Conservation (phyloP, 225 moss, liverwort and hornwort genomes). For the Pseudisothecium myosuroides region DNA sequence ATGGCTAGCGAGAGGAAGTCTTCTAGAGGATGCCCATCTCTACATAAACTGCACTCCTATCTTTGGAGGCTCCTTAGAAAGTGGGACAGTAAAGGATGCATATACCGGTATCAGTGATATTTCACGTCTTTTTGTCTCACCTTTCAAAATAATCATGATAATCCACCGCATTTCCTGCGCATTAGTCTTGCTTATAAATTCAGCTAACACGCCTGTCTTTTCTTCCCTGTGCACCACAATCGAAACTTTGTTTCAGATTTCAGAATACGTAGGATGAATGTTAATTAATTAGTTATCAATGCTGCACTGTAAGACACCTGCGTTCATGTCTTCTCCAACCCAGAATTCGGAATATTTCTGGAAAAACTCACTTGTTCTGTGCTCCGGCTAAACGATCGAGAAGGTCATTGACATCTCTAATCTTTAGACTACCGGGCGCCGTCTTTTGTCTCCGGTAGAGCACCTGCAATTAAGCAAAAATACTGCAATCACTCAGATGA, state of each 20-base stretch:
- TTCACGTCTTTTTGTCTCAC: conserved; percentile 6
- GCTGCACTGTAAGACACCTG: neutral
- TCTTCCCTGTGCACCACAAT: conserved; percentile 38
- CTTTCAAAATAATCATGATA: conserved; percentile 91
- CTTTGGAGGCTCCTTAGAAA: neutral
- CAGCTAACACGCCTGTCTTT: conserved; percentile 51
- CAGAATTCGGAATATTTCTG: neutral
- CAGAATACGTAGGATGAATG: neutral
- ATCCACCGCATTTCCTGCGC: conserved; percentile 89
- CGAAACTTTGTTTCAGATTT: neutral
- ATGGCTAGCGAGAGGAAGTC: neutral
- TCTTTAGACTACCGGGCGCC: conserved; percentile 54
- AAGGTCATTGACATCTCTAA: conserved; percentile 74
- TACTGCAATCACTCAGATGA: neutral
- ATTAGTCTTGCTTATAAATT: conserved; percentile 83
- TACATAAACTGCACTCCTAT: neutral
- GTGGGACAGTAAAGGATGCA: neutral
- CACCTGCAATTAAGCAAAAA: conserved; percentile 27
- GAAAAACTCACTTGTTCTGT: conserved; percentile 26
- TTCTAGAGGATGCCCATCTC: neutral
- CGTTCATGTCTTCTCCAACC: neutral
- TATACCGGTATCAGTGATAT: neutral
- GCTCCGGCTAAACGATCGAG: conserved; percentile 72
- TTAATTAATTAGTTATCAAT: neutral
- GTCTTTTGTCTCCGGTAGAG: conserved; percentile 57